These are phyloP conservation scores for Chytriomyces hyalinus DNA, from an alignment of 192 early-diverging fungal genomes.

Conservation along the genomic window DNA sequence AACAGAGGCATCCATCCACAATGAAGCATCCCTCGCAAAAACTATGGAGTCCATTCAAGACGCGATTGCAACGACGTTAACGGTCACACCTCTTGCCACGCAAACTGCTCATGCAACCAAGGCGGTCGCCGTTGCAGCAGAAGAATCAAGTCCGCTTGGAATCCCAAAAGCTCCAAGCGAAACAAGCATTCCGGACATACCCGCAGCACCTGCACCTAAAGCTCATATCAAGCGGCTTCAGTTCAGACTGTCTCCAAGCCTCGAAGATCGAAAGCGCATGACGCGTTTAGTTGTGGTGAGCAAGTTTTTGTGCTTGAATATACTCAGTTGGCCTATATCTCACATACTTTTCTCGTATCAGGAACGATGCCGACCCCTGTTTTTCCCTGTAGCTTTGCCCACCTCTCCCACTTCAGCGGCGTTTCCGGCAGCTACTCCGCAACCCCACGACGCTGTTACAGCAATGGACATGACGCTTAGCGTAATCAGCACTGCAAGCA, in stretches of 20 bases:
- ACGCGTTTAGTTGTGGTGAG: slow-evolving; percentile 19
- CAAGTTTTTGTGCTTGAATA: background rate
- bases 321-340: background rate
- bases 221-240: slow-evolving; percentile 16
- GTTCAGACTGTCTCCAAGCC: slow-evolving; percentile 12
- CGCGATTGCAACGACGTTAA: background rate
- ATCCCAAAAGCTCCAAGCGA: background rate
- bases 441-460: background rate
- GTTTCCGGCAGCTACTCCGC: background rate
- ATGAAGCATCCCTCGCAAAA: background rate
- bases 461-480: background rate
- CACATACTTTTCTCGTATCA: background rate
- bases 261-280: slow-evolving; percentile 18
- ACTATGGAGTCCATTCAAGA: background rate
- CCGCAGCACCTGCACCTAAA: background rate
- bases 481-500: slow-evolving; percentile 2
- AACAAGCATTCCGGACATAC: background rate
- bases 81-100: background rate
- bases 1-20: background rate
- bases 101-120: background rate
- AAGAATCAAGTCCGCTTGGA: background rate
- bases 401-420: background rate
- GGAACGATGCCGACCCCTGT: slow-evolving; percentile 30
- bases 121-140: background rate
- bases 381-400: slow-evolving; percentile 7